These are phyloP conservation scores for Candolleomyces eurysporus DNA, from an alignment of 768 basidiomycete genomes.

Conservation along the genomic window DNA sequence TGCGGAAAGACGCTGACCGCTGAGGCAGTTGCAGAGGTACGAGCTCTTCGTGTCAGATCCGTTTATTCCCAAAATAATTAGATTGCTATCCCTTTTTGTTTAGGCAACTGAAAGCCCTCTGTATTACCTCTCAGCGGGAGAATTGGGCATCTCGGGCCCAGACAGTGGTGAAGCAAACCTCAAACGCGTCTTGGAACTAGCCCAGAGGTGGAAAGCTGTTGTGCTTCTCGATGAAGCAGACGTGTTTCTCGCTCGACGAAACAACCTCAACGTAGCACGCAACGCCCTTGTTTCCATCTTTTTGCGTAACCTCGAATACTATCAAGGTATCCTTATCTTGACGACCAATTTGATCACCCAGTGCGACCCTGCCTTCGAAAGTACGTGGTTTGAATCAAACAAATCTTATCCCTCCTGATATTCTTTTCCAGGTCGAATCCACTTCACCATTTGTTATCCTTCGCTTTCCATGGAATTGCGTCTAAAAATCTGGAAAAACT, in stretches of 20 bases:
- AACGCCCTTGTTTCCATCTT: constrained; percentile 37
- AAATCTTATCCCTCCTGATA: neutral
- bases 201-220: constrained; percentile 32
- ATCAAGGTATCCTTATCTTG: constrained; percentile 34
- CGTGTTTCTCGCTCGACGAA: constrained; percentile 28
- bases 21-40: constrained; percentile 92
- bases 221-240: constrained; percentile 36
- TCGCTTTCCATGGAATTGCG: constrained; percentile 24
- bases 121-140: constrained; percentile 29
- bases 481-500: constrained; percentile 25
- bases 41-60: neutral
- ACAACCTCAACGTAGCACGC: constrained; percentile 18
- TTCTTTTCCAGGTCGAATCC: constrained; percentile 26
- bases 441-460: constrained; percentile 31
- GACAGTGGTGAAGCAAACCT: constrained; percentile 21
- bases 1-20: constrained; percentile 97
- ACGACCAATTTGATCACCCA: constrained; percentile 30
- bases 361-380: constrained; percentile 32
- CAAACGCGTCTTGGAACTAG: constrained; percentile 21
- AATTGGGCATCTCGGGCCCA: constrained; percentile 25
- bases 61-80: too few species aligned
- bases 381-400: constrained; percentile 11
- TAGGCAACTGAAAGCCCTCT: constrained; percentile 26
- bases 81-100: too few species aligned
- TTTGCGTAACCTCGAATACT: constrained; percentile 35